Percentiles rank a stretch among this genome's conserved stretches.
Evolutionary conservation across 257 asterid species (phyloP).

Genomic region (Lavandula angustifolia): DNA sequence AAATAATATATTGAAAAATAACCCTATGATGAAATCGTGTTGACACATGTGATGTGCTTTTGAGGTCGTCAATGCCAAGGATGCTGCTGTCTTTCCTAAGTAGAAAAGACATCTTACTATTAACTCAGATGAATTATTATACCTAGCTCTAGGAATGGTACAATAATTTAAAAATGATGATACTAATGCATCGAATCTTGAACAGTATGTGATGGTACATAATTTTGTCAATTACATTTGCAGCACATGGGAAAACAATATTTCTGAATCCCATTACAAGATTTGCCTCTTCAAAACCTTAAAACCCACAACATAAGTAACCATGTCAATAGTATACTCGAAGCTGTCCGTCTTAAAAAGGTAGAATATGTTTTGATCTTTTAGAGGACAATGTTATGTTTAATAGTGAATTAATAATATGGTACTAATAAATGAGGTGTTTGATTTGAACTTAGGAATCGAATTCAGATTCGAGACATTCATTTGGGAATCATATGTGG

Average conservation of each 20-base stretch:
- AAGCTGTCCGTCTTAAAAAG: not conserved
- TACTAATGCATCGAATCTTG: constrained; percentile 25
- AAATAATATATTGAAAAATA: not conserved
- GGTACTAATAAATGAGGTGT: no score
- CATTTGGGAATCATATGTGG: no score
- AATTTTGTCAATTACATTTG: constrained; percentile 17
- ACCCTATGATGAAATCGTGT: no score
- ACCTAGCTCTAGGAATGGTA: constrained; percentile 30
- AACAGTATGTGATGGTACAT: constrained; percentile 26
- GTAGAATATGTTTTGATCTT: not conserved
- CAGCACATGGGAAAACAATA: constrained; percentile 21
- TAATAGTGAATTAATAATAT: no score
- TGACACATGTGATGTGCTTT: constrained; percentile 19
- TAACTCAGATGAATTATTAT: constrained; percentile 29
- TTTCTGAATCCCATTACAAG: constrained; percentile 11
- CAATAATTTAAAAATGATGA: constrained; percentile 19
- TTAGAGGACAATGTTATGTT: not conserved
- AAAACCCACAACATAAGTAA: not conserved
- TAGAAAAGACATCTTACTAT: constrained; percentile 20
- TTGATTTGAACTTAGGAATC: no score
- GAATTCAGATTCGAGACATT: no score
- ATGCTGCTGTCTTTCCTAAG: not conserved
- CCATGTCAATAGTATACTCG: not conserved
- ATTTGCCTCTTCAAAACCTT: not conserved
- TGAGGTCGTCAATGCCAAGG: constrained; percentile 1